Evolutionary conservation across 2,329 filamentous ascomycete species (phyloP).

Genomic region (Neonectria faginata): DNA sequence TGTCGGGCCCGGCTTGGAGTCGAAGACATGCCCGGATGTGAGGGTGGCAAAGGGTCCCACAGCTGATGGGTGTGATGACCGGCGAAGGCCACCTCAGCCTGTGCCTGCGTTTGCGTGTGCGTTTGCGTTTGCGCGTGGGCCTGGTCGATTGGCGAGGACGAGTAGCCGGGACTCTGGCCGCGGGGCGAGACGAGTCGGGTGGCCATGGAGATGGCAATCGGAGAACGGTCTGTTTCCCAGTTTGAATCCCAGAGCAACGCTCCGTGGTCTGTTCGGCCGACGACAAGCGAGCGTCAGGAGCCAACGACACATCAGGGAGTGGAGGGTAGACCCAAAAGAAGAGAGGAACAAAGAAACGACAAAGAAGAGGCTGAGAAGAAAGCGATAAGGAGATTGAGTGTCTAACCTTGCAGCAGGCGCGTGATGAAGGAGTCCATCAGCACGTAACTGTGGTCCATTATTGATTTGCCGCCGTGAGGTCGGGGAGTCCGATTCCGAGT

Average conservation of each 20-base stretch:
- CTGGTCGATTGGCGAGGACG: slow-evolving; percentile 32
- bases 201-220: slow-evolving; percentile 42
- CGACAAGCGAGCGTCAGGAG: slow-evolving; percentile 41
- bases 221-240: slow-evolving; percentile 24
- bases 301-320: slow-evolving; percentile 28
- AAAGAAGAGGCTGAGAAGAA: not conserved
- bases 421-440: slow-evolving; percentile 41
- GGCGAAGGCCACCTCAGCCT: slow-evolving; percentile 14
- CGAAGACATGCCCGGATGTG: slow-evolving; percentile 13
- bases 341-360: slow-evolving; percentile 6
- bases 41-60: slow-evolving; percentile 39
- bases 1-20: slow-evolving; percentile 14
- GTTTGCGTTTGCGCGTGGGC: slow-evolving; percentile 19
- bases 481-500: slow-evolving; percentile 34
- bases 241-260: slow-evolving; percentile 36
- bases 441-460: slow-evolving; percentile 42
- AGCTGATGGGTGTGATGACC: slow-evolving; percentile 32
- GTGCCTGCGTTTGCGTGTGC: slow-evolving; percentile 13
- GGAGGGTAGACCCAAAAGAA: slow-evolving; percentile 2
- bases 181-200: slow-evolving; percentile 36
- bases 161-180: slow-evolving; percentile 29
- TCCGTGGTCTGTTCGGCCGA: slow-evolving; percentile 39
- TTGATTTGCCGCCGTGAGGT: slow-evolving; percentile 29
- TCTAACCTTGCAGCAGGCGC: slow-evolving; percentile 46
- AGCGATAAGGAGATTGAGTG: not conserved